Evolutionary conservation across 257 asterid species (phyloP), one percentile per base, ranked within the genome.

Genomic region (Petrea volubilis): DNA sequence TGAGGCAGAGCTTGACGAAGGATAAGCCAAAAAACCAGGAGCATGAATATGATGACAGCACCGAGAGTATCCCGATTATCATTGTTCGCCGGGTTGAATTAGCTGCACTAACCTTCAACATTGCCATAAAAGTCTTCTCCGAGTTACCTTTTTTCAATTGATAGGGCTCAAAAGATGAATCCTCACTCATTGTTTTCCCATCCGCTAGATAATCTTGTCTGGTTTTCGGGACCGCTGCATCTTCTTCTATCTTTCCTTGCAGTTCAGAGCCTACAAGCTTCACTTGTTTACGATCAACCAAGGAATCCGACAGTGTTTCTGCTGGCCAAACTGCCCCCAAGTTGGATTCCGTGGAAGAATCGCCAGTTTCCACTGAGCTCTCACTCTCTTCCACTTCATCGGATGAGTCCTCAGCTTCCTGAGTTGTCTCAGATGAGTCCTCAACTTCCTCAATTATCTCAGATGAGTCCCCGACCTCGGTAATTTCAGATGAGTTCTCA

Each of bases 21-120:
- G 86, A 73, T 34, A 80, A 61, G 68, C 79, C 78, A n/a, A 83
- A 81, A 79, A 73, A 70, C 84, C 83, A 75, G 11, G 86, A 87
- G 79, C 86, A 79, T 21, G 79, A 74, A 73, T 74, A 68, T 29
- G 87, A 79, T 3, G 81, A 50, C 21, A 84, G 12, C 47, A 44
- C 76, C 20, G 75, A 71, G 28, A 80, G 20, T 28, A 50, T 40
- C 55, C 76, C 77, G 4, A 76, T 41, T 27, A 77, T 53, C 63
- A 77, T 33, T 21, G 50, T 80, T 78, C 77, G 40, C 41, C 62
- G 62, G 9, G 50, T 73, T 28, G 80, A 65, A 46, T 56, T 62
- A 11, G 59, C 33, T 1, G 33, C 58, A 55, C 50, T 28, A 65
- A 34, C 64, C 73, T 61, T 58, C 78, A 31, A 34, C 63, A 51